Base-by-base conservation (phyloP, 805 yeast species). In the Lipomyces anomalus region DNA sequence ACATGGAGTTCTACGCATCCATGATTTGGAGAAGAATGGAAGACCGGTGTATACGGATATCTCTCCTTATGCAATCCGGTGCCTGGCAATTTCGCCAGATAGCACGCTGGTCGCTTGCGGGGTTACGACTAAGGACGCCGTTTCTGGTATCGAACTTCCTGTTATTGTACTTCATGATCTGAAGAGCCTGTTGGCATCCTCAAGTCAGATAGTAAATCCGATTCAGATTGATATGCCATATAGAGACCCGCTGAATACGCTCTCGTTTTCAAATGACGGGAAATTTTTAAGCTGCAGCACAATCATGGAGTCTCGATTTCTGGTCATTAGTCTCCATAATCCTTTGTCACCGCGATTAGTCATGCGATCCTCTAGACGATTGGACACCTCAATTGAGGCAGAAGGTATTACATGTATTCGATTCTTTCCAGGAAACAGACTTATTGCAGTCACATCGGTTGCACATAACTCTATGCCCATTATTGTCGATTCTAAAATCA, bases 361-460 rank as follows among this genome's bases (percentile, higher is more conserved):
- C 1, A 76, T 83, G 82, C 80, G 82, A 53, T 80, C 86, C 0
- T 71, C 77, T 29, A 64, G 89, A 37, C 70, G 78, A 4, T 62
- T 79, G 4, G 84, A 80, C 44, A 76, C 82, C 0, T 75, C 82
- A 0, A 64, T 83, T 54, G 94, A 85, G 50, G 78, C 85, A 46
- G 97, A 89, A 61, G 97, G 97, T 1, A 85, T 90, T 32, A 90
- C 97, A 0, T 84, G 80, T 51, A 66, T 85, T 4, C 74, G 75
- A 45, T 83, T 88, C 61, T 80, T 82, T 62, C 86, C 87, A 0
- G 80, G 78, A 34, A 77, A 79, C 47, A 63, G 71, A 24, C 64
- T 73, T 35, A 73, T 80, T 76, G 72, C 72, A 34, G 69, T 77
- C 4, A 61, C 67, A 3, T 62, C 84, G 1, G 77, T 76, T 4